Conservation (phyloP, 2,329 filamentous ascomycete species). For the Penicillium nordicum region DNA sequence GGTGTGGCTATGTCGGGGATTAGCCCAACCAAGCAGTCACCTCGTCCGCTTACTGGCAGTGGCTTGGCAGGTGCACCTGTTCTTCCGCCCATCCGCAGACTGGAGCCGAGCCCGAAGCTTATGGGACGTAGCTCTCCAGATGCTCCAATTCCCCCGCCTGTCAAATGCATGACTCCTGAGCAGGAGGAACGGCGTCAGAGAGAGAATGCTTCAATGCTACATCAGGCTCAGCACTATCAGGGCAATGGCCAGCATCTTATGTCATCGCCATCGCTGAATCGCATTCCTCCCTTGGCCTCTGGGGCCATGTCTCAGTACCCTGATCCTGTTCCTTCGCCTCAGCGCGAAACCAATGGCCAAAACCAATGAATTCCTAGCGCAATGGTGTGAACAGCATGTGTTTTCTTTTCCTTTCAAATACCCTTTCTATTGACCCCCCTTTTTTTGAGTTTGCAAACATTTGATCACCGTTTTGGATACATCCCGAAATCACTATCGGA, state of each 20-base stretch:
- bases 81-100: constrained; percentile 40
- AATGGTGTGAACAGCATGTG: not conserved
- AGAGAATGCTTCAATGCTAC: constrained; percentile 34
- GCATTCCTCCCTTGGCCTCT: constrained; percentile 32
- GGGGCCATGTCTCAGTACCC: constrained; percentile 23
- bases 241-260: constrained; percentile 27
- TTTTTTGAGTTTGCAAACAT: not conserved
- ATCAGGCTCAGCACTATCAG: constrained; percentile 16
- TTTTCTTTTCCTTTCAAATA: not conserved
- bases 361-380: constrained; percentile 2
- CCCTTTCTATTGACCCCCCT: not conserved
- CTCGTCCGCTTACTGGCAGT: constrained; percentile 37
- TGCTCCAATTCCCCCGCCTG: constrained; percentile 41
- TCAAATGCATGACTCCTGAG: constrained; percentile 45
- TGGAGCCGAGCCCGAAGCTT: constrained; percentile 44
- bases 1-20: constrained; percentile 42
- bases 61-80: constrained; percentile 35
- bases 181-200: constrained; percentile 41
- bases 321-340: constrained; percentile 24
- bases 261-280: constrained; percentile 35
- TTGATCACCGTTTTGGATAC: not conserved
- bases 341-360: constrained; percentile 8
- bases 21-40: constrained; percentile 47
- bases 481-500: not conserved
- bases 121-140: constrained; percentile 44